phyloP scores from a whole-genome alignment of 768 basidiomycete genomes.

The Lactarius trivialis region DNA sequence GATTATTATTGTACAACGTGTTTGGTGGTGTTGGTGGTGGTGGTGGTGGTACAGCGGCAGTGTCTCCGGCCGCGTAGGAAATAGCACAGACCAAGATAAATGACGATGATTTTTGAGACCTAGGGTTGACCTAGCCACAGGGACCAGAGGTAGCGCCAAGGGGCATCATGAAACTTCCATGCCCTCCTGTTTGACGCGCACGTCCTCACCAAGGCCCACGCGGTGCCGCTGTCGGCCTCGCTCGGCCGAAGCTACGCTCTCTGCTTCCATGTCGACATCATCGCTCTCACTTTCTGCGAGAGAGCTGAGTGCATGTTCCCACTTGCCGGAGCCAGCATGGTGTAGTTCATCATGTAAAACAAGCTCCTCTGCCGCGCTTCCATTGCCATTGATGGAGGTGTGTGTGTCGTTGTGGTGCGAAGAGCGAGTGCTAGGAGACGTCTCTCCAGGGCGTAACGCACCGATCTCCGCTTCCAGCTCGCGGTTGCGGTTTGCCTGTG shows the following conservation, averaged over 20 bases:
- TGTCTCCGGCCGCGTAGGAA: not conserved
- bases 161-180: conserved; percentile 21
- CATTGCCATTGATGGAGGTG: conserved; percentile 9
- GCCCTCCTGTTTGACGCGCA: conserved; percentile 21
- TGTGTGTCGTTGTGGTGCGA: conserved; percentile 3
- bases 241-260: conserved; percentile 1
- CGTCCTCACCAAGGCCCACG: conserved; percentile 8
- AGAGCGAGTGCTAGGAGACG: not conserved
- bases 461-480: conserved; percentile 68
- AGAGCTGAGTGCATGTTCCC: conserved; percentile 12
- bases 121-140: not conserved
- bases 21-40: not conserved
- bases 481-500: conserved; percentile 69
- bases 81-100: not conserved
- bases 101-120: not conserved
- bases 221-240: conserved; percentile 20
- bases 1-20: conserved; percentile 6
- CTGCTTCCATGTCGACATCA: conserved; percentile 18
- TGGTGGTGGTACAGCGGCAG: conserved; percentile 5
- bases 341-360: conserved; percentile 17
- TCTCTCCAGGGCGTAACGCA: conserved; percentile 3
- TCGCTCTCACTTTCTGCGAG: conserved; percentile 22
- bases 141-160: not conserved
- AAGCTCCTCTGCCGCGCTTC: conserved; percentile 6
- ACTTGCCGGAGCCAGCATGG: conserved; percentile 14